A percentile compares a stretch with the other conserved stretches of the same genome.
phyloP scores from a whole-genome alignment of 768 basidiomycete species.

The Tricholoma sp. region DNA sequence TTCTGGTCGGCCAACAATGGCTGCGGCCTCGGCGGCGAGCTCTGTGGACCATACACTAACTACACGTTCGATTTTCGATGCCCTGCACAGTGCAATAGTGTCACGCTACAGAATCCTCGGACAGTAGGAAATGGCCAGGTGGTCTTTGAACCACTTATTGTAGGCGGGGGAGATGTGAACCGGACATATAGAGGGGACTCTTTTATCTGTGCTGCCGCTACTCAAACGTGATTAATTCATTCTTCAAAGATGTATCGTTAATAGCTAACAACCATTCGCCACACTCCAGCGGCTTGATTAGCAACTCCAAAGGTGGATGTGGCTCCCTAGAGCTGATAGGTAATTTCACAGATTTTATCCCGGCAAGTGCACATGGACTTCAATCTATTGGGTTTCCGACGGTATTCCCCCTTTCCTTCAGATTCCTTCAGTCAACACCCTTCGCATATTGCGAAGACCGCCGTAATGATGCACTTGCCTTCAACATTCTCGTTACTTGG shows the following conservation, averaged over 20 bases:
- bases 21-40: constrained; percentile 67
- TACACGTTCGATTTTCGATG: constrained; percentile 72
- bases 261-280: constrained; percentile 6
- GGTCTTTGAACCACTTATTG: constrained; percentile 67
- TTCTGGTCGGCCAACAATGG: constrained; percentile 67
- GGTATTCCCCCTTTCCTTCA: constrained; percentile 68
- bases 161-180: constrained; percentile 77
- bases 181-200: constrained; percentile 78
- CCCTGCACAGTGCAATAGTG: constrained; percentile 62
- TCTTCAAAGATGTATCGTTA: constrained; percentile 1
- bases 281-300: constrained; percentile 54
- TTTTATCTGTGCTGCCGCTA: constrained; percentile 81
- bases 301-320: constrained; percentile 70
- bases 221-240: constrained; percentile 58
- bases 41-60: constrained; percentile 61
- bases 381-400: constrained; percentile 71
- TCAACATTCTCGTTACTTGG: constrained; percentile 66
- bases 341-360: constrained; percentile 66
- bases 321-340: constrained; percentile 63
- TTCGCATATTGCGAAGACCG: constrained; percentile 68
- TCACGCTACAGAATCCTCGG: constrained; percentile 68
- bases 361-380: constrained; percentile 56
- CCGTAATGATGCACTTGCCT: constrained; percentile 62
- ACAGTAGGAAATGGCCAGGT: constrained; percentile 65
- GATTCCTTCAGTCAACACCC: constrained; percentile 42